These are phyloP conservation scores for Parmelia sp. DNA, from an alignment of 495 filamentous ascomycete genomes.

Conservation along the genomic window DNA sequence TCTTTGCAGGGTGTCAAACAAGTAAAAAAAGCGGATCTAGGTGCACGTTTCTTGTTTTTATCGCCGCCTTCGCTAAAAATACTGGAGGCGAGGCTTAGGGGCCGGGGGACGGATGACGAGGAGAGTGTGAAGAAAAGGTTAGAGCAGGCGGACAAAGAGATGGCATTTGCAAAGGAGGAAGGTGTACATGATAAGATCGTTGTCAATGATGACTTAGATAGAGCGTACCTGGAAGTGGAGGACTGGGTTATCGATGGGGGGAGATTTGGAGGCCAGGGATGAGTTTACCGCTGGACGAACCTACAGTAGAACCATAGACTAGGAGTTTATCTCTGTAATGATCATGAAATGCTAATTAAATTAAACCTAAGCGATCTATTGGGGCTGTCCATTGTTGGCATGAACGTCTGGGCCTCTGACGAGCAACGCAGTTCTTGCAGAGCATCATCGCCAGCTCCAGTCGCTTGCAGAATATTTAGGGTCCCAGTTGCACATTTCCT, in stretches of 20 bases:
- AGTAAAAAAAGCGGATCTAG: slow-evolving; percentile 68
- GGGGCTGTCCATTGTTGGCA: neutral
- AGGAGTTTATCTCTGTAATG: neutral
- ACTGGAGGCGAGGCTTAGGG: slow-evolving; percentile 69
- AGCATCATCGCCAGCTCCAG: neutral
- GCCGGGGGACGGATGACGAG: slow-evolving; percentile 79
- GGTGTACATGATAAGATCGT: slow-evolving; percentile 80
- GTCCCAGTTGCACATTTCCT: neutral
- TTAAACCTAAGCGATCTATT: neutral
- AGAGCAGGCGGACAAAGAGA: slow-evolving; percentile 70
- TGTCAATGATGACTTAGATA: slow-evolving; percentile 84
- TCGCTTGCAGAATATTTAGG: neutral
- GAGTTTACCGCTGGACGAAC: neutral
- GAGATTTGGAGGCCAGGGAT: slow-evolving; percentile 32
- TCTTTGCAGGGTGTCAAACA: slow-evolving; percentile 76
- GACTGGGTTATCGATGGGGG: slow-evolving; percentile 53
- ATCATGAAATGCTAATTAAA: neutral
- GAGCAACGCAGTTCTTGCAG: neutral
- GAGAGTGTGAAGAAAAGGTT: slow-evolving; percentile 68
- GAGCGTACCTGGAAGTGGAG: slow-evolving; percentile 71
- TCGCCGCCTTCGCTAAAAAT: slow-evolving; percentile 69
- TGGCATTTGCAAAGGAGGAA: slow-evolving; percentile 66
- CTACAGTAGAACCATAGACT: neutral
- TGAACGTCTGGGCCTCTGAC: neutral
- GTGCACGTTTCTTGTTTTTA: slow-evolving; percentile 80